Percentiles rank a stretch among this genome's conserved stretches.
phyloP scores from a whole-genome alignment of 106 monocot species.

The Acanthochlamys bracteata region DNA sequence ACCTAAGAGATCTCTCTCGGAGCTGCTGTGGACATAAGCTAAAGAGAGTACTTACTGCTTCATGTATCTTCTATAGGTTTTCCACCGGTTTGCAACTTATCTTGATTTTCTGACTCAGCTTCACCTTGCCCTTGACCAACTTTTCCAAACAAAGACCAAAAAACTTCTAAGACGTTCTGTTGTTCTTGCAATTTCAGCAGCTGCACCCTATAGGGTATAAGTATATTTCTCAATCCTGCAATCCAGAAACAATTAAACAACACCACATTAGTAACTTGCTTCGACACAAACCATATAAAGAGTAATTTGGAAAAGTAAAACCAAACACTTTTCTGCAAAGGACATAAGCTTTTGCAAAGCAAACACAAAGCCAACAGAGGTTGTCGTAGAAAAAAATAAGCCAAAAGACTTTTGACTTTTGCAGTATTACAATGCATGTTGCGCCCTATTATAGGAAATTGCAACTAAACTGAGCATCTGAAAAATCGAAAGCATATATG shows the following conservation, averaged over 20 bases:
- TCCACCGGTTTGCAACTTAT: neutral
- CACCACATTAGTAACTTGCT: neutral
- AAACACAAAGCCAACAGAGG: too few relatives aligned
- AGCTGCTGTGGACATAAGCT: too few relatives aligned
- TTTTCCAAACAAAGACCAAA: constrained; percentile 25
- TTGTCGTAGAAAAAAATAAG: too few relatives aligned
- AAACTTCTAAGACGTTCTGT: constrained; percentile 28
- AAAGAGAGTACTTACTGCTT: too few relatives aligned
- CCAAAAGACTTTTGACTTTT: too few relatives aligned
- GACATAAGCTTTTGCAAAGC: too few relatives aligned
- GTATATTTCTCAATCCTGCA: constrained; percentile 75
- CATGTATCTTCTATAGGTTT: too few relatives aligned
- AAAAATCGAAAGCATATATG: too few relatives aligned
- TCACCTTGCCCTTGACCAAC: neutral
- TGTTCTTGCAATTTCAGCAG: constrained; percentile 55
- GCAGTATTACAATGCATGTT: too few relatives aligned
- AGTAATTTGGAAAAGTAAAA: neutral
- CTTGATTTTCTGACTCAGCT: neutral
- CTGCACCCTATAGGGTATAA: constrained; percentile 92
- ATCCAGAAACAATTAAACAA: neutral
- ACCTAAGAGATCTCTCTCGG: too few relatives aligned
- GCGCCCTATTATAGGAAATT: too few relatives aligned
- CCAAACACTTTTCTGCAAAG: neutral
- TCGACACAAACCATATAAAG: neutral
- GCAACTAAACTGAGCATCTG: too few relatives aligned